These are phyloP conservation scores for Candida sp. DNA, from an alignment of 1,139 yeast genomes.

Conservation along the genomic window DNA sequence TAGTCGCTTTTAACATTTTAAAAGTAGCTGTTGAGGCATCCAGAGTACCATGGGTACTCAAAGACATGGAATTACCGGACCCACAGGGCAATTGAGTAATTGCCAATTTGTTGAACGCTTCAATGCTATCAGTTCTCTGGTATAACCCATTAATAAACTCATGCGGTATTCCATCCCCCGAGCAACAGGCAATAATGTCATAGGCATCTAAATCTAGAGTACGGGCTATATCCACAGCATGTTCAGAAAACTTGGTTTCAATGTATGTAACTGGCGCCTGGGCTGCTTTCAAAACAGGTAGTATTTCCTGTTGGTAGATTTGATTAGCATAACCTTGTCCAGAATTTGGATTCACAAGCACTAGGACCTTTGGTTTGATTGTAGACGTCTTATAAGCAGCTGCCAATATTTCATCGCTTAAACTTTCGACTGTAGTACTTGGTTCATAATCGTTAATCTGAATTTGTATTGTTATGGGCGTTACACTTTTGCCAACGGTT, in stretches of 20 bases:
- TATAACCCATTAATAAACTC: constrained; percentile 89
- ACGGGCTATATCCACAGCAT: constrained; percentile 71
- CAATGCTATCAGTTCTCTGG: constrained; percentile 49
- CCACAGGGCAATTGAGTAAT: constrained; percentile 93
- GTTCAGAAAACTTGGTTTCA: constrained; percentile 64
- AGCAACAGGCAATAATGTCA: constrained; percentile 85
- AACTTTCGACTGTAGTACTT: constrained; percentile 1
- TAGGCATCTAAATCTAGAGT: constrained; percentile 53
- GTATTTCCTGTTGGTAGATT: constrained; percentile 57
- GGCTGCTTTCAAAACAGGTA: constrained; percentile 74
- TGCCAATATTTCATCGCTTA: constrained; percentile 14
- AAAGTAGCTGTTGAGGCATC: constrained; percentile 70
- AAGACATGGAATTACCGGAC: constrained; percentile 88
- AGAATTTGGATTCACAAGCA: constrained; percentile 83
- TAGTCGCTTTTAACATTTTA: constrained; percentile 65
- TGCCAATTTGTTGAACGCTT: constrained; percentile 64
- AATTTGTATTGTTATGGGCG: constrained; percentile 6
- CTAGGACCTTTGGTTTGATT: constrained; percentile 47
- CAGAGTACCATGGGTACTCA: constrained; percentile 74
- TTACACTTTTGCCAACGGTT: constrained; percentile 8
- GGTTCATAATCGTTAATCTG: constrained; percentile 6
- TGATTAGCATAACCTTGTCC: constrained; percentile 80
- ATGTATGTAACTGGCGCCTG: constrained; percentile 51
- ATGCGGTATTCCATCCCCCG: constrained; percentile 97
- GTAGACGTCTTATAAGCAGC: constrained; percentile 23